Evolutionary conservation across 768 basidiomycete species (phyloP).

Genomic region (Mycena polygramma): DNA sequence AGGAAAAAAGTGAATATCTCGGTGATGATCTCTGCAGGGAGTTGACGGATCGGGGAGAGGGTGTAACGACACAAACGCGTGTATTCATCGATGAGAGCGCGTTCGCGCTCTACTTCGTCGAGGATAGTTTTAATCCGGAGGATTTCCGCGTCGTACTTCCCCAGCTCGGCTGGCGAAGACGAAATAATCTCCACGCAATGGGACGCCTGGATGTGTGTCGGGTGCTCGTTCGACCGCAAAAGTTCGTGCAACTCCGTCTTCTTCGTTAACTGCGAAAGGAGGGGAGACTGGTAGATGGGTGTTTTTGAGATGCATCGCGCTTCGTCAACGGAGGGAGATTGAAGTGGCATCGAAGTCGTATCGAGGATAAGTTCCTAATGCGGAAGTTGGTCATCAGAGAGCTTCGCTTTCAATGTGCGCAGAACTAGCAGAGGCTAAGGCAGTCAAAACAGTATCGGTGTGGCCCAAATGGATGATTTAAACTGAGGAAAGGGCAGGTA

Average conservation of each 20-base stretch:
- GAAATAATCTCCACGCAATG: slow-evolving; percentile 11
- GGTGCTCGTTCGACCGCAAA: slow-evolving; percentile 1
- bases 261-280: slow-evolving; percentile 35
- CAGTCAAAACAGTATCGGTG: too few species aligned
- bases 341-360: not conserved
- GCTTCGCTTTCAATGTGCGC: too few species aligned
- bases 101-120: not conserved
- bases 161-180: slow-evolving; percentile 3
- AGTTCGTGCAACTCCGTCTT: slow-evolving; percentile 3
- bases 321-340: not conserved
- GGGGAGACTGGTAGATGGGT: not conserved
- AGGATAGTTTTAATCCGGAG: not conserved
- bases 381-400: too few species aligned
- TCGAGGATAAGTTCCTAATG: not conserved
- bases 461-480: too few species aligned
- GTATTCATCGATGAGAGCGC: not conserved
- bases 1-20: slow-evolving; percentile 12
- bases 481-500: too few species aligned
- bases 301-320: not conserved
- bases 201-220: not conserved
- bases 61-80: slow-evolving; percentile 1
- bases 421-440: too few species aligned
- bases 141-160: slow-evolving; percentile 1
- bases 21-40: slow-evolving; percentile 8
- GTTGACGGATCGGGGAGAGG: slow-evolving; percentile 16